Percentiles rank a stretch among this genome's conserved stretches.
These are phyloP conservation scores for Fabrea salina DNA, from an alignment of 169 alveolate species.

Conservation along the genomic window DNA sequence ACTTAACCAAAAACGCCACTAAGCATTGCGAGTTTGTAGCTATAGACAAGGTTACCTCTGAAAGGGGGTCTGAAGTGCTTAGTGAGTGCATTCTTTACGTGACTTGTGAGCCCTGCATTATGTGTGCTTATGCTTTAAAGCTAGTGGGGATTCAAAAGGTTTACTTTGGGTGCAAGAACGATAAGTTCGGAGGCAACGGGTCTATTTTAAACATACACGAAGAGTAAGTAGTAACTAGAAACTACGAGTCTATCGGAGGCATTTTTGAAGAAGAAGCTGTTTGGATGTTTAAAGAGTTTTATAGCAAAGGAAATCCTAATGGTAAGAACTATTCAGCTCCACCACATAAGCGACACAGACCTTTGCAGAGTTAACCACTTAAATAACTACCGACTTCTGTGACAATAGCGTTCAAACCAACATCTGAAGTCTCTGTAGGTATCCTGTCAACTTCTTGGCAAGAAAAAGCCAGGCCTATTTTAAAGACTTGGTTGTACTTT, in stretches of 20 bases:
- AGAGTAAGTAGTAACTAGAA: conserved; percentile 1
- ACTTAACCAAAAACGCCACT: conserved; percentile 59
- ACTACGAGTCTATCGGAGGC: conserved; percentile 53
- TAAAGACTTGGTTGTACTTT: not conserved
- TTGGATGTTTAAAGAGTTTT: conserved; percentile 53
- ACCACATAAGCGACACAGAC: not conserved
- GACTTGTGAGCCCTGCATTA: conserved; percentile 76
- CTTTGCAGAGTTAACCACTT: not conserved
- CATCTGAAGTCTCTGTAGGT: not conserved
- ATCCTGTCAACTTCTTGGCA: not conserved
- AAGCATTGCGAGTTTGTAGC: conserved; percentile 66
- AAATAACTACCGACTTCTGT: conserved; percentile 5
- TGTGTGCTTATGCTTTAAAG: conserved; percentile 72
- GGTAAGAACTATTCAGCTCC: not conserved
- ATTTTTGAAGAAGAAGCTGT: conserved; percentile 59
- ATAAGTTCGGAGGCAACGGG: conserved; percentile 82
- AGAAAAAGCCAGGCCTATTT: not conserved
- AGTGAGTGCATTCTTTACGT: conserved; percentile 59
- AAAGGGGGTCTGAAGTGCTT: conserved; percentile 5
- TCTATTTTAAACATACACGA: conserved; percentile 50
- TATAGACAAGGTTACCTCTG: not conserved
- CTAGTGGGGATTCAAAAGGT: conserved; percentile 52
- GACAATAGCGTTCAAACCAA: not conserved
- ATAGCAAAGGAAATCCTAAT: conserved; percentile 55
- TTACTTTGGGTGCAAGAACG: conserved; percentile 69